Evolutionary conservation across 768 basidiomycete genomes (phyloP).

Genomic region (Rhizopogon salebrosus): DNA sequence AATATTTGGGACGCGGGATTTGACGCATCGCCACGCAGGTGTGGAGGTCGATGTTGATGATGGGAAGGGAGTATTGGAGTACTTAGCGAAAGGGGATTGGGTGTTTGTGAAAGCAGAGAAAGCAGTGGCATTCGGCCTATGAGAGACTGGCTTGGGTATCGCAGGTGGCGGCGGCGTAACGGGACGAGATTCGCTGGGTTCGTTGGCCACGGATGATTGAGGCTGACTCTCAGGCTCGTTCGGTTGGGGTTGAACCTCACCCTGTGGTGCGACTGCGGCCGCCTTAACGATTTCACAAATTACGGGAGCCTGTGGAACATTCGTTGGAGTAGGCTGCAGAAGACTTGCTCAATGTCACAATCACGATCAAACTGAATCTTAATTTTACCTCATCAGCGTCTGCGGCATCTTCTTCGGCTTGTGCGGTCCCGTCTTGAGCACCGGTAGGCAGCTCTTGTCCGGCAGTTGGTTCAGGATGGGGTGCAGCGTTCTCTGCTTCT

Average conservation of each 20-base stretch:
- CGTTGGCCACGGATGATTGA: not conserved
- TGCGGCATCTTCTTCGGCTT: constrained; percentile 1
- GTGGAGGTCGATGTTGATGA: constrained; percentile 14
- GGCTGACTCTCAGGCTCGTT: constrained; percentile 10
- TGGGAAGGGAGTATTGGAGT: constrained; percentile 16
- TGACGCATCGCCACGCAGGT: constrained; percentile 23
- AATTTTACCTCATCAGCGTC: constrained; percentile 13
- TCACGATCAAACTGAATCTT: not conserved
- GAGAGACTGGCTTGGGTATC: constrained; percentile 3
- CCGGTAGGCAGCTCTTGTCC: constrained; percentile 1
- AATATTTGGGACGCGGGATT: constrained; percentile 5
- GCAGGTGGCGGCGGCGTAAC: constrained; percentile 9
- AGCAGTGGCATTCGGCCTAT: constrained; percentile 17
- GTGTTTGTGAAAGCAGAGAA: constrained; percentile 36
- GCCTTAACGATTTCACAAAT: not conserved
- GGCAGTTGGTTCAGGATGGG: not conserved
- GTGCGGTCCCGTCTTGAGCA: not conserved
- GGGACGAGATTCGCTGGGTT: not conserved
- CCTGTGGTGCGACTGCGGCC: constrained; percentile 11
- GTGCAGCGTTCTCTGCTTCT: constrained; percentile 10
- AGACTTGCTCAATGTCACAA: constrained; percentile 5
- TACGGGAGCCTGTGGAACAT: not conserved
- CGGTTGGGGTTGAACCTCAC: not conserved
- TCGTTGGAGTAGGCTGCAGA: constrained; percentile 1
- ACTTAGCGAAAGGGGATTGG: constrained; percentile 30